phyloP scores from a whole-genome alignment of 2,329 filamentous ascomycete genomes.

The Sordariomycetes sp. region DNA sequence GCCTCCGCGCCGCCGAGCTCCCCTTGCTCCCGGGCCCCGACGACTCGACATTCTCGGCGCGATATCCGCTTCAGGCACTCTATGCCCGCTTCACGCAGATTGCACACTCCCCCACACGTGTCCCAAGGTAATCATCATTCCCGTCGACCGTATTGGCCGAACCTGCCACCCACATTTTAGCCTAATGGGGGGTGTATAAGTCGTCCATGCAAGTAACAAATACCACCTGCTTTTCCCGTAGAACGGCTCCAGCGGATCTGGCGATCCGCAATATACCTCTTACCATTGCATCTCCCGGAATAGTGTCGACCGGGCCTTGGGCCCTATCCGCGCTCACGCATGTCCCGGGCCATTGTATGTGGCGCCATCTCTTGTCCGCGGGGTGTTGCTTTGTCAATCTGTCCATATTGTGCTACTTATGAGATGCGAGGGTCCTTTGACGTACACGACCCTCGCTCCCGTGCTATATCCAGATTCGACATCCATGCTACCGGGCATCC shows the following conservation, averaged over 20 bases:
- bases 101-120: background rate
- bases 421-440: background rate
- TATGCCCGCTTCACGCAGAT: background rate
- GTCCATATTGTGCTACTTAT: constrained; percentile 2
- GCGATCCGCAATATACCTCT: background rate
- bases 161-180: background rate
- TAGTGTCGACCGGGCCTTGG: background rate
- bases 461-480: background rate
- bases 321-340: background rate
- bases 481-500: background rate
- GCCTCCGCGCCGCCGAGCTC: background rate
- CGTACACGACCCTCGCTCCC: background rate
- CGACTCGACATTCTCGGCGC: background rate
- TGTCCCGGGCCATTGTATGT: background rate
- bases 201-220: background rate
- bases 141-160: constrained; percentile 1
- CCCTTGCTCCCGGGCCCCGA: background rate
- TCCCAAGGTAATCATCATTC: constrained; percentile 1
- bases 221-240: background rate
- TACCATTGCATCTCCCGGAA: background rate
- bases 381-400: background rate
- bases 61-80: background rate
- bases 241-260: background rate
- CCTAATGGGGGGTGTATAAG: background rate
- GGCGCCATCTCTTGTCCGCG: background rate